A percentile compares a stretch with the other conserved stretches of the same genome.
Evolutionary conservation across 176 grass and related monocot genomes (phyloP).

Genomic region (Oryza officinalis): DNA sequence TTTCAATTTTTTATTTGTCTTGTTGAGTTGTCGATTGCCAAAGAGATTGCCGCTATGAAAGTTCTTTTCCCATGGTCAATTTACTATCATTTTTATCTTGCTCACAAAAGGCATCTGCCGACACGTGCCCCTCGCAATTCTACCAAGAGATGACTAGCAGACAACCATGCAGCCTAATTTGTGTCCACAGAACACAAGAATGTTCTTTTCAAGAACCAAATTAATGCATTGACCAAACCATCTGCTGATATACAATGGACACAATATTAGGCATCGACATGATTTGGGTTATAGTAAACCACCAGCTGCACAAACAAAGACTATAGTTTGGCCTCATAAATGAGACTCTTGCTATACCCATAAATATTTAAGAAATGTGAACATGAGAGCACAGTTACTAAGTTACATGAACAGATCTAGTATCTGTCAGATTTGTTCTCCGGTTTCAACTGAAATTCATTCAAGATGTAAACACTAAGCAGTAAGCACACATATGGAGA

Average conservation of each 20-base stretch:
- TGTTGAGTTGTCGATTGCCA: conserved; percentile 35
- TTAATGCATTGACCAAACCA: conserved; percentile 22
- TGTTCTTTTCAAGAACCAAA: neutral
- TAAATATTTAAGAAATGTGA: neutral
- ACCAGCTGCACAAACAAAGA: neutral
- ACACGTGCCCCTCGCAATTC: conserved; percentile 10
- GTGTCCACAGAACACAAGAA: neutral
- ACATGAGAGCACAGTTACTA: neutral
- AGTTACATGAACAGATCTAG: neutral
- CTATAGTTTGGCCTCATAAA: neutral
- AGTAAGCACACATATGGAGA: neutral
- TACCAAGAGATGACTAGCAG: neutral
- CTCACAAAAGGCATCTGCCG: neutral
- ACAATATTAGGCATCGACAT: neutral
- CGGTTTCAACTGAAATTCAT: neutral
- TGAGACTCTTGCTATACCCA: neutral
- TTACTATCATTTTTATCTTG: neutral
- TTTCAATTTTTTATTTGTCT: neutral
- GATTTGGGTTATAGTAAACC: neutral
- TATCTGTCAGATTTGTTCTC: neutral
- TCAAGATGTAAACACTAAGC: neutral
- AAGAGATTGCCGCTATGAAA: neutral
- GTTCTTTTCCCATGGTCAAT: conserved; percentile 17
- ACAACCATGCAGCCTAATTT: neutral
- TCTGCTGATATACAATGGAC: neutral